phyloP scores from a whole-genome alignment of 2,329 filamentous ascomycete genomes.

The Escovopsis sp. region DNA sequence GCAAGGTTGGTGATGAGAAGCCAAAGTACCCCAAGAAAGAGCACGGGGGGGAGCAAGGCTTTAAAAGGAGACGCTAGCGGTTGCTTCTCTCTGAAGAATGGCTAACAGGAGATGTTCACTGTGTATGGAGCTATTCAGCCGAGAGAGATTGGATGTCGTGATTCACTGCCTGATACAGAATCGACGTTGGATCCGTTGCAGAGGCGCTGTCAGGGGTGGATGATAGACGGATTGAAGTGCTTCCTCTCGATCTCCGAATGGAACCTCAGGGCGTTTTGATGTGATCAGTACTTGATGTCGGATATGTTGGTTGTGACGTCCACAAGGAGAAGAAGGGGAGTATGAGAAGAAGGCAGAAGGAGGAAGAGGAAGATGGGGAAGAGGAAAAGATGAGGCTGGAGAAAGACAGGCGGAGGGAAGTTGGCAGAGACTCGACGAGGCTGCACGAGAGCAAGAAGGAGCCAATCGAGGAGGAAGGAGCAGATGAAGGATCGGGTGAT shows the following conservation, averaged over 20 bases:
- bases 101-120: too few relatives aligned
- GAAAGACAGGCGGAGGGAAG: neutral
- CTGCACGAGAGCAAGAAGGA: too few relatives aligned
- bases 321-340: neutral
- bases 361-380: neutral
- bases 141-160: neutral
- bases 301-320: neutral
- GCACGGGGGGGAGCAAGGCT: neutral
- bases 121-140: too few relatives aligned
- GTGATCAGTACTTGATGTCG: neutral
- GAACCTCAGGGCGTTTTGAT: too few relatives aligned
- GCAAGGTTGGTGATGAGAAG: too few relatives aligned
- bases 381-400: neutral
- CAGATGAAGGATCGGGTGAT: too few relatives aligned
- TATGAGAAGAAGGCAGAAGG: too few relatives aligned
- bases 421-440: too few relatives aligned
- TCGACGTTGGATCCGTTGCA: neutral
- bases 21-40: too few relatives aligned
- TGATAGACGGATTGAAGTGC: neutral
- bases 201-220: neutral
- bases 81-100: too few relatives aligned
- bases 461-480: too few relatives aligned
- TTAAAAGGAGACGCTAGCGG: neutral
- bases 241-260: neutral
- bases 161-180: neutral